Percentiles rank a stretch among this genome's conserved stretches.
Conservation (phyloP, 2,329 filamentous ascomycete genomes). For the Penicillium janthinellum region DNA sequence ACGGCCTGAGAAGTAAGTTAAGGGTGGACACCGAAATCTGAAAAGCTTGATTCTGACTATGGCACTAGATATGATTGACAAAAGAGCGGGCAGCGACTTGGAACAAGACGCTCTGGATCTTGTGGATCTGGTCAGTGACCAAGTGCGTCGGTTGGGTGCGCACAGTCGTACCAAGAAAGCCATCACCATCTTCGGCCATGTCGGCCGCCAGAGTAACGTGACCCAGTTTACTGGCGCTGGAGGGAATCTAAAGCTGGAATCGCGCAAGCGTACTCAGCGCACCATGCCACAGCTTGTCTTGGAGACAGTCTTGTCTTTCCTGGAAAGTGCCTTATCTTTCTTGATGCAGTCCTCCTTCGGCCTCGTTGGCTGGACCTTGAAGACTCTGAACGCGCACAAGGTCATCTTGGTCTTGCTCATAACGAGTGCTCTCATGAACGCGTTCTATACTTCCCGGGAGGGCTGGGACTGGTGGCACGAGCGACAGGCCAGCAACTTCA, state of each 20-base stretch:
- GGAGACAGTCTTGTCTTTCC: constrained; percentile 71
- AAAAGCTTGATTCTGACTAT: constrained; percentile 11
- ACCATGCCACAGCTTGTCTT: constrained; percentile 69
- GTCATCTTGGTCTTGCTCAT: constrained; percentile 70
- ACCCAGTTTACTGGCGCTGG: constrained; percentile 43
- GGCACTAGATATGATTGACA: constrained; percentile 54
- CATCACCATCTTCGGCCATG: constrained; percentile 51
- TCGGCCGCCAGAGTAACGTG: constrained; percentile 47
- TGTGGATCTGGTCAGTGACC: constrained; percentile 53
- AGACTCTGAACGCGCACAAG: constrained; percentile 70
- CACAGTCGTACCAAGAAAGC: constrained; percentile 53
- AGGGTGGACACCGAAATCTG: constrained; percentile 12
- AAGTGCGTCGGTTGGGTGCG: constrained; percentile 50
- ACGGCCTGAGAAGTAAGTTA: constrained; percentile 47
- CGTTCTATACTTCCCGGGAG: constrained; percentile 73
- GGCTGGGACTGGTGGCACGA: constrained; percentile 82
- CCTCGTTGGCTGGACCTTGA: constrained; percentile 65
- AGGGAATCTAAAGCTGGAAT: constrained; percentile 36
- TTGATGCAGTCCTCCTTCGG: constrained; percentile 77
- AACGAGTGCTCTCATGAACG: constrained; percentile 71
- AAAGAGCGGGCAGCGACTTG: constrained; percentile 71
- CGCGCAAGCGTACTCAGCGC: constrained; percentile 61
- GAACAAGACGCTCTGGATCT: constrained; percentile 52
- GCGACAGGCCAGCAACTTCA: constrained; percentile 75
- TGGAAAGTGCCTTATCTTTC: constrained; percentile 73